phyloP scores from a whole-genome alignment of 805 yeast genomes.

The Myxozyma lipomycoides region DNA sequence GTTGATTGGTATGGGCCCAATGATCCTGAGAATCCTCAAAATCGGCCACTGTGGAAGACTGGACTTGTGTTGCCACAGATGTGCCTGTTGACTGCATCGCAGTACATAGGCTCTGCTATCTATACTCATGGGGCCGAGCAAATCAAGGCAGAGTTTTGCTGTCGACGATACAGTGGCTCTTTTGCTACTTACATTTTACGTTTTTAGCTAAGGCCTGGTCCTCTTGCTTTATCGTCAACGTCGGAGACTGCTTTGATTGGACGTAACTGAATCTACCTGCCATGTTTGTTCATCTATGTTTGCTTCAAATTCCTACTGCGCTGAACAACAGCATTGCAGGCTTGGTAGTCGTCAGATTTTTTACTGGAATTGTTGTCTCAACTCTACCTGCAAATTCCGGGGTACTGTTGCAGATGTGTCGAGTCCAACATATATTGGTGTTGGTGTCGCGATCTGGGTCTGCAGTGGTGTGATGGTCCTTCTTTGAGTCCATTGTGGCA shows the following conservation, averaged over 20 bases:
- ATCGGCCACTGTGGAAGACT: slow-evolving; percentile 50
- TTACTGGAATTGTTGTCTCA: slow-evolving; percentile 55
- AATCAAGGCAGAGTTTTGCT: slow-evolving; percentile 46
- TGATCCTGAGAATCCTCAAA: slow-evolving; percentile 44
- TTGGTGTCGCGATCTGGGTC: slow-evolving; percentile 52
- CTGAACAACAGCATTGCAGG: slow-evolving; percentile 48
- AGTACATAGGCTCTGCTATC: slow-evolving; percentile 56
- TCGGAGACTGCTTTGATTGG: slow-evolving; percentile 55
- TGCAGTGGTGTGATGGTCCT: slow-evolving; percentile 53
- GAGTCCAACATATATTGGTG: slow-evolving; percentile 42
- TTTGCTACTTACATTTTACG: slow-evolving; percentile 52
- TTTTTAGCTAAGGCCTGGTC: slow-evolving; percentile 59
- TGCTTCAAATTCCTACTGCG: slow-evolving; percentile 56
- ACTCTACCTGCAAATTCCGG: slow-evolving; percentile 59
- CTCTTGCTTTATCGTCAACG: slow-evolving; percentile 55
- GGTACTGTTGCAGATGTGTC: slow-evolving; percentile 53
- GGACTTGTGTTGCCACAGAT: slow-evolving; percentile 41
- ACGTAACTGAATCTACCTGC: slow-evolving; percentile 48
- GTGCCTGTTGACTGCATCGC: slow-evolving; percentile 47
- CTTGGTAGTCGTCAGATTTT: slow-evolving; percentile 46
- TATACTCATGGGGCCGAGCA: slow-evolving; percentile 50
- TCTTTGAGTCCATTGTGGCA: slow-evolving; percentile 55
- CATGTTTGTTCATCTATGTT: slow-evolving; percentile 45
- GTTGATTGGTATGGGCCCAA: slow-evolving; percentile 28
- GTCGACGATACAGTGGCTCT: slow-evolving; percentile 46